A percentile compares a stretch with the other conserved stretches of the same genome.
phyloP scores from a whole-genome alignment of 306 rosid species.

The Elaeagnus macrophylla region DNA sequence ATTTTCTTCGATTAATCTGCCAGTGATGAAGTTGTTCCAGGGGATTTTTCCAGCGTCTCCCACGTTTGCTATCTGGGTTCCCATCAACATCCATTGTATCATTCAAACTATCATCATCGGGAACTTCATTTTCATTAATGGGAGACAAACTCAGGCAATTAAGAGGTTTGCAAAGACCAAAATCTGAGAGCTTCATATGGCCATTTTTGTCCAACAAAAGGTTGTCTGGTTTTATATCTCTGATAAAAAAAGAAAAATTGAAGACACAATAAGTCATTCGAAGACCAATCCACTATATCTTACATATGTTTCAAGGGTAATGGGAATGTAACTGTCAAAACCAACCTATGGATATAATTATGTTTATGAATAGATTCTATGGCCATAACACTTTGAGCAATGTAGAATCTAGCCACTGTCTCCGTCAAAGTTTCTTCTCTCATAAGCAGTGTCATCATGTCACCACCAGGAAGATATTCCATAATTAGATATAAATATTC shows the following conservation, averaged over 20 bases:
- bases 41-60: slow-evolving; percentile 89
- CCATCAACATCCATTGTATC: slow-evolving; percentile 57
- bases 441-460: slow-evolving; percentile 87
- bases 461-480: slow-evolving; percentile 98
- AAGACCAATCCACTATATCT: neutral
- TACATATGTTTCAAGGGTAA: neutral
- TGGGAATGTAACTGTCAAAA: slow-evolving; percentile 8
- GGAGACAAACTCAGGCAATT: slow-evolving; percentile 67
- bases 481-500: slow-evolving; percentile 76
- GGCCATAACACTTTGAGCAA: slow-evolving; percentile 71
- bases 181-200: slow-evolving; percentile 90
- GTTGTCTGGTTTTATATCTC: slow-evolving; percentile 95
- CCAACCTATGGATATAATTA: slow-evolving; percentile 79
- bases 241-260: slow-evolving; percentile 15
- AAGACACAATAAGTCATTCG: slow-evolving; percentile 9
- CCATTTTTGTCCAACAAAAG: slow-evolving; percentile 74
- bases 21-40: slow-evolving; percentile 87
- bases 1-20: slow-evolving; percentile 67
- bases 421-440: slow-evolving; percentile 94
- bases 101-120: slow-evolving; percentile 64
- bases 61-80: slow-evolving; percentile 35
- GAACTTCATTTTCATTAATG: slow-evolving; percentile 60
- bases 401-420: slow-evolving; percentile 64
- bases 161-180: slow-evolving; percentile 92
- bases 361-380: slow-evolving; percentile 84